Base-by-base conservation (phyloP, 768 basidiomycete species). In the Termitomyces sp. region DNA sequence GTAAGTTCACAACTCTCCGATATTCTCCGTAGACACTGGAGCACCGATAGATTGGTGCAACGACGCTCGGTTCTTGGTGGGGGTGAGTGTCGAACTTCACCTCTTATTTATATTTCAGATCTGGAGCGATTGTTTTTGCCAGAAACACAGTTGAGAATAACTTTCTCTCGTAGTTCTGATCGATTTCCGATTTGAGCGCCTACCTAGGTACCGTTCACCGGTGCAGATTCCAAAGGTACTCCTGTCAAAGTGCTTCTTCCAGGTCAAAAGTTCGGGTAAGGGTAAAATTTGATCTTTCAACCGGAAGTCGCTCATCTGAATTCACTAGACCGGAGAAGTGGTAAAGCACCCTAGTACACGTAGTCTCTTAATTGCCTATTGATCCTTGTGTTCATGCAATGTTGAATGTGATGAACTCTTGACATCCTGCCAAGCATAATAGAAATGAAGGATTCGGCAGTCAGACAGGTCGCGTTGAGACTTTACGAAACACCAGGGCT, bases 41-140 rank as follows among this genome's bases (percentile, higher is more conserved):
- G 33, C 33, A 31, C 11, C 53, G 50, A 30, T 53, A 70, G 65
- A 73, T 76, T 30, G 73, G 73, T 9, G 40, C 40, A 28, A 65
- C 53, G 15, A 73, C 59, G 31, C 64, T 75, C 26, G 28, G 41
- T 1, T 56, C 46, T 12, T 76, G 75, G 73, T 74, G 73, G 72
- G 73, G 72, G 65, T 70, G 60, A 65, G 67, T 65, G 15, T 15
- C 49, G 33, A 9, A 14, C 8, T 33, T 15, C 2, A 31, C 12
- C 10, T 21, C 10, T 33, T 30, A 19, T 45, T 48, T n/a, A 26
- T 21, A 15, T 45, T 48, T 9, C 9, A 10, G 8, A 40, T 37
- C 30, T 4, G 53, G 17, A 21, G 11, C 19, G 38, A 6, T 35
- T 41, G 12, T 37, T 11, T 37, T 40, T 46, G 1, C 8, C 38